These are phyloP conservation scores for Cadophora sp. DNA, from an alignment of 2,329 filamentous ascomycete species.

Conservation along the genomic window DNA sequence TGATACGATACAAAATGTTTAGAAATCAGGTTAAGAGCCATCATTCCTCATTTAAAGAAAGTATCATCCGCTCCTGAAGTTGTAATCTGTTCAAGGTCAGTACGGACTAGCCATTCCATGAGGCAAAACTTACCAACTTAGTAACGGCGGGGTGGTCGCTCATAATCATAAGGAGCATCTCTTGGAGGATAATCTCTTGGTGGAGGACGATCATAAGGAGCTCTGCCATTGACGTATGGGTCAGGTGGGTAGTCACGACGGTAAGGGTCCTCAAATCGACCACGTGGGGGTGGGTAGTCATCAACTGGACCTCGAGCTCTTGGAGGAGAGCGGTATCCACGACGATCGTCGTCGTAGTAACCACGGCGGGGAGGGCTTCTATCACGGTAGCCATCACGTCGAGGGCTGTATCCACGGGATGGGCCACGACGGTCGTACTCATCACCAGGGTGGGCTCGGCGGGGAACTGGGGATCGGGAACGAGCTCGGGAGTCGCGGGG, in stretches of 20 bases:
- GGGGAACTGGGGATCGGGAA: slow-evolving; percentile 77
- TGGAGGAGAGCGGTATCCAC: slow-evolving; percentile 81
- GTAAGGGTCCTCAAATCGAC: slow-evolving; percentile 81
- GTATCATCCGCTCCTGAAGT: slow-evolving; percentile 25
- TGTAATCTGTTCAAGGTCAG: slow-evolving; percentile 4
- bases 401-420: slow-evolving; percentile 85
- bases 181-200: slow-evolving; percentile 46
- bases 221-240: slow-evolving; percentile 60
- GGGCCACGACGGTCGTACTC: slow-evolving; percentile 87
- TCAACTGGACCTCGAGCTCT: slow-evolving; percentile 74
- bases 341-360: slow-evolving; percentile 83
- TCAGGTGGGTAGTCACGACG: slow-evolving; percentile 68
- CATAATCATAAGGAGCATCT: slow-evolving; percentile 44
- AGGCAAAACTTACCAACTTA: slow-evolving; percentile 36
- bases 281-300: slow-evolving; percentile 75
- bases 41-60: slow-evolving; percentile 23
- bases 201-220: slow-evolving; percentile 58
- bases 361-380: slow-evolving; percentile 81
- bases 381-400: slow-evolving; percentile 83
- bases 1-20: slow-evolving; percentile 18
- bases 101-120: neutral
- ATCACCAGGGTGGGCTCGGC: slow-evolving; percentile 75
- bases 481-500: slow-evolving; percentile 68
- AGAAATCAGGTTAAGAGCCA: slow-evolving; percentile 15
- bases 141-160: slow-evolving; percentile 42